Percentiles rank a stretch among this genome's conserved stretches.
phyloP scores from a whole-genome alignment of 768 basidiomycete species.

The Leucosporidium yakuticum region DNA sequence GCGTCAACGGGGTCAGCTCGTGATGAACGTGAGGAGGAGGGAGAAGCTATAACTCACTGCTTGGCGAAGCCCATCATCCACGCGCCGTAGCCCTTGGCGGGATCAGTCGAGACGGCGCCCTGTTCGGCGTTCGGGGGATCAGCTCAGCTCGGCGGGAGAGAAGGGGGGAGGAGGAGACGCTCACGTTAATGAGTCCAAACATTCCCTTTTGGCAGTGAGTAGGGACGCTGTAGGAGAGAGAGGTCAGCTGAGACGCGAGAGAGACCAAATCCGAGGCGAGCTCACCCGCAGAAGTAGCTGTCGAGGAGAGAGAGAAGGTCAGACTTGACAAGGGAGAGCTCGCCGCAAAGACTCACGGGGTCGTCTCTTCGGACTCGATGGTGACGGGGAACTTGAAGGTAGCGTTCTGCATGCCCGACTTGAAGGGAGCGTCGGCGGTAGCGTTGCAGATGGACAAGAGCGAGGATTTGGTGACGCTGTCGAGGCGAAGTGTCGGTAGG shows the following conservation, averaged over 20 bases:
- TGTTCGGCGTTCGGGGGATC: no score
- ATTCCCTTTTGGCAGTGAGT: constrained; percentile 63
- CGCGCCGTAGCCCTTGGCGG: no score
- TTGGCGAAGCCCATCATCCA: no score
- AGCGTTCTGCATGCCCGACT: constrained; percentile 60
- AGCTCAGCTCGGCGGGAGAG: no score
- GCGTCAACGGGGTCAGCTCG: no score
- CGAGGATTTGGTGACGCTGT: constrained; percentile 77
- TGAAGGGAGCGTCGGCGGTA: constrained; percentile 53
- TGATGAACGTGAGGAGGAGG: no score
- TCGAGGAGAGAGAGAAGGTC: no score
- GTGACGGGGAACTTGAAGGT: constrained; percentile 12
- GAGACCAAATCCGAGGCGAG: no score
- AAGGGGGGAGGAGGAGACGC: no score
- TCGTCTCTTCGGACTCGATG: neutral
- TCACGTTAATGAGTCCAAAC: constrained; percentile 3
- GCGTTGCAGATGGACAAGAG: constrained; percentile 66
- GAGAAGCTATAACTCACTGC: no score
- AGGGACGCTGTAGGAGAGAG: constrained; percentile 56
- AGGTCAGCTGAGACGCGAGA: neutral
- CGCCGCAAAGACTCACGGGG: neutral
- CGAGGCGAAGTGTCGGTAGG: constrained; percentile 50
- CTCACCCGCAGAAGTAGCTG: no score
- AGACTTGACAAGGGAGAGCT: neutral
- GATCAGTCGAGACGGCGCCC: no score